Percentiles rank a stretch among this genome's conserved stretches.
Evolutionary conservation across 2,329 filamentous ascomycete species (phyloP).

Genomic region (Orbilia javanica): DNA sequence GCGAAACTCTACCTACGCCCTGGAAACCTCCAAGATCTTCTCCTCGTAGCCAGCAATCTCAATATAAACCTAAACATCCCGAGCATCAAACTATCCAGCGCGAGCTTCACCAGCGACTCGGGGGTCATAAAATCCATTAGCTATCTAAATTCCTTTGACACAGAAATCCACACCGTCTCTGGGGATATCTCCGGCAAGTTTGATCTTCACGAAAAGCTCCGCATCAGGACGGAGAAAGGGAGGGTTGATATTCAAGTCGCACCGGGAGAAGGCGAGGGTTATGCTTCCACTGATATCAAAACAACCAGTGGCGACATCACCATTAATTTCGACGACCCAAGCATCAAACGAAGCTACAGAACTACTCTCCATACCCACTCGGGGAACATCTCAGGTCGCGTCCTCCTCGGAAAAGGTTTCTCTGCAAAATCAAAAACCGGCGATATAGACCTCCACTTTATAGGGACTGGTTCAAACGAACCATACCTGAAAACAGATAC

Average conservation of each 20-base stretch:
- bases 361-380: conserved; percentile 18
- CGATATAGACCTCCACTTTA: conserved; percentile 27
- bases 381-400: conserved; percentile 21
- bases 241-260: conserved; percentile 21
- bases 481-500: conserved; percentile 40
- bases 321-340: conserved; percentile 17
- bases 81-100: conserved; percentile 3
- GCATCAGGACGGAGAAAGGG: conserved; percentile 23
- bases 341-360: not conserved
- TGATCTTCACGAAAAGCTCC: conserved; percentile 33
- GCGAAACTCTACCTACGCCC: conserved; percentile 41
- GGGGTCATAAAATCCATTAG: conserved; percentile 16
- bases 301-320: conserved; percentile 26
- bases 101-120: conserved; percentile 14
- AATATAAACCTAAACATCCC: conserved; percentile 39
- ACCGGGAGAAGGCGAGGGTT: conserved; percentile 28
- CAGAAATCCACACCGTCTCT: conserved; percentile 7
- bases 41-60: conserved; percentile 29
- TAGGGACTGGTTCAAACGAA: conserved; percentile 16
- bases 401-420: conserved; percentile 29
- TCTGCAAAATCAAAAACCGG: conserved; percentile 41
- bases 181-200: conserved; percentile 41
- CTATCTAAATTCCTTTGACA: conserved; percentile 26
- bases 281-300: conserved; percentile 27
- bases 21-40: conserved; percentile 28